Evolutionary conservation across 495 filamentous ascomycete species (phyloP).

Genomic region (Apiosordaria backusii): DNA sequence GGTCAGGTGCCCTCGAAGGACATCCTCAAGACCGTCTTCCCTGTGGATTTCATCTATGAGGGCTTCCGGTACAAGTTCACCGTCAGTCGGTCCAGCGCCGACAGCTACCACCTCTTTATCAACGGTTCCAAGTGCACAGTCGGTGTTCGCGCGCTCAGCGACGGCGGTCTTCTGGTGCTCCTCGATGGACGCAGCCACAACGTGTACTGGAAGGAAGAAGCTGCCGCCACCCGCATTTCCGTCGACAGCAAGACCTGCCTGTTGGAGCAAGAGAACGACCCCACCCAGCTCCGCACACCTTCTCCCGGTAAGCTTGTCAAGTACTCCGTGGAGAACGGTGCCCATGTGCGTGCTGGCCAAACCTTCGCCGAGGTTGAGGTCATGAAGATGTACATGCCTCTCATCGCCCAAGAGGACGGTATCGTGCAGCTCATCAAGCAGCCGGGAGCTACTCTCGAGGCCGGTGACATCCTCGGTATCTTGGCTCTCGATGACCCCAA

Average conservation of each 20-base stretch:
- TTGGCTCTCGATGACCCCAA: slow-evolving; percentile 93
- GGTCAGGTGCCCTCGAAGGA: slow-evolving; percentile 96
- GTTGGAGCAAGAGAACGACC: slow-evolving; percentile 98
- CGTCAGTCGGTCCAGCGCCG: slow-evolving; percentile 83
- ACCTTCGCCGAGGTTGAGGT: slow-evolving; percentile 97
- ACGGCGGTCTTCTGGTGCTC: slow-evolving; percentile 91
- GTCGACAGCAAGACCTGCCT: slow-evolving; percentile 98
- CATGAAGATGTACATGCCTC: slow-evolving; percentile 99
- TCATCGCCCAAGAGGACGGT: slow-evolving; percentile 94
- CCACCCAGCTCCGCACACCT: slow-evolving; percentile 91
- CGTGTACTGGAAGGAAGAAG: slow-evolving; percentile 99
- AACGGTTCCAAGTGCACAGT: slow-evolving; percentile 96
- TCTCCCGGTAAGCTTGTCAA: slow-evolving; percentile 98
- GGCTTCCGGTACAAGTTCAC: slow-evolving; percentile 97
- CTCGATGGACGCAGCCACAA: slow-evolving; percentile 91
- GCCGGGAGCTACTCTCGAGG: slow-evolving; percentile 94
- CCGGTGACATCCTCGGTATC: slow-evolving; percentile 98
- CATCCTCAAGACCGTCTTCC: slow-evolving; percentile 95
- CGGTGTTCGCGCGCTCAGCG: slow-evolving; percentile 85
- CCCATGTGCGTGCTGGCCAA: slow-evolving; percentile 90
- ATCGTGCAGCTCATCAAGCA: slow-evolving; percentile 99
- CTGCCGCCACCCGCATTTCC: slow-evolving; percentile 88
- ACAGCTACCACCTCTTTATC: slow-evolving; percentile 98
- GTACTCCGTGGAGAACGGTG: slow-evolving; percentile 94
- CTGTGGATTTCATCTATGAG: slow-evolving; percentile 98